Conservation (phyloP, 83 land plant genomes). For the Thuja plicata region DNA sequence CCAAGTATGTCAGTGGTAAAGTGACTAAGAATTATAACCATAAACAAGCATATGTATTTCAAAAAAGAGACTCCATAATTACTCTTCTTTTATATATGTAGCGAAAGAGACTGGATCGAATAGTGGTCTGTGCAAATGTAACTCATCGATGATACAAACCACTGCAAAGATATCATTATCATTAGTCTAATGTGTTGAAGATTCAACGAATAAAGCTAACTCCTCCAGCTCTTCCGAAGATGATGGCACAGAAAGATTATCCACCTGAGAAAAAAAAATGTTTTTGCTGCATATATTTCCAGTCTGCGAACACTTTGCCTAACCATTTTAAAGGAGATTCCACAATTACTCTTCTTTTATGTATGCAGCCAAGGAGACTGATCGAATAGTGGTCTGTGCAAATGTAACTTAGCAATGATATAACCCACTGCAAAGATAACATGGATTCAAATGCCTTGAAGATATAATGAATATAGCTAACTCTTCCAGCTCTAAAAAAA, state of each 20-base stretch:
- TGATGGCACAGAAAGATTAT: conserved; percentile 23
- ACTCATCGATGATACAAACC: conserved; percentile 88
- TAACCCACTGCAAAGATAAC: conserved; percentile 90
- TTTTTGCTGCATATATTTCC: neutral
- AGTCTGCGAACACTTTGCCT: neutral
- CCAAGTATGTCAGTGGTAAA: neutral
- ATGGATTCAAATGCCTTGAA: conserved; percentile 45
- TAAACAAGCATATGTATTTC: neutral
- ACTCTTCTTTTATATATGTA: conserved; percentile 29
- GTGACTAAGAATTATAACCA: neutral
- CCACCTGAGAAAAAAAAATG: neutral
- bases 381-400: conserved; percentile 86
- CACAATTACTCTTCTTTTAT: conserved; percentile 15
- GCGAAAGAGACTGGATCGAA: conserved; percentile 67
- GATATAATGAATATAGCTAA: conserved; percentile 57
- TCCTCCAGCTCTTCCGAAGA: conserved; percentile 60
- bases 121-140: conserved; percentile 75
- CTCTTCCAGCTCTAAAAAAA: conserved; percentile 39
- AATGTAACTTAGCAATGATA: conserved; percentile 77
- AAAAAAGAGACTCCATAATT: neutral
- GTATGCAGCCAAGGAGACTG: conserved; percentile 46
- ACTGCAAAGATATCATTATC: conserved; percentile 75
- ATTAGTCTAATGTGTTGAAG: conserved; percentile 55
- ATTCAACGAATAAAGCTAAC: conserved; percentile 57
- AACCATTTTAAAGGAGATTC: neutral